Evolutionary conservation across 1,284 basidiomycete genomes (phyloP), one percentile per base, ranked within the genome.

Genomic region (Sanguinoderma infundibulare): DNA sequence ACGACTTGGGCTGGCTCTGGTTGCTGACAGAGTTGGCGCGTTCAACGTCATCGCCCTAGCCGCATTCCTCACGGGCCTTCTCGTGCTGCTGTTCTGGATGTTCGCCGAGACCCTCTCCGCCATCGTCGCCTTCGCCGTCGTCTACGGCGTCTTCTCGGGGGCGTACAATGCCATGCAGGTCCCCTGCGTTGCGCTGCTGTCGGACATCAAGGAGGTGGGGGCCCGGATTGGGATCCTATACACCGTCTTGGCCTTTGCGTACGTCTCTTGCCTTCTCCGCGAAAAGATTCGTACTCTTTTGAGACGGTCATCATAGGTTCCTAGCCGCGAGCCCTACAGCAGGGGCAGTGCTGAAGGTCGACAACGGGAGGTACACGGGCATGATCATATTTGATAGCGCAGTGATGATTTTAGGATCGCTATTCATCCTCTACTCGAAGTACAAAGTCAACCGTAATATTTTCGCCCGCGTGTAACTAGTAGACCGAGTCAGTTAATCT

Each of bases 291-390:
- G 9, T 40, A 26, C 14, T 6, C n/a, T 32, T 53, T 40, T 26
- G n/a, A 36, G 28, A 22, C 15, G 3, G 50, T 7, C 7, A 1
- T 3, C 15, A 12, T 63, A 89, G 87, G 26, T 81, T 87, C 0
- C 75, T 89, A 17, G 72, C 84, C 20, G 86, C 87, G 5, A 81
- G 82, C 1, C 87, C 87, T 2, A 76, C 79, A 6, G 87, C 84
- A 10, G 87, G 87, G 0, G 79, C 78, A 5, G 72, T 88, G 14
- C 72, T 87, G 15, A 71, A 77, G 36, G 71, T 58, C 10, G 72
- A 75, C 9, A 72, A 79, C n/a, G 83, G 82, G 2, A 74, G 74
- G 1, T 89, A 83, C 68, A 74, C 71, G 0, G 78, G 78, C 28
- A 79, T 86, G 75, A 85, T 86, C 57, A 69, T 79, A 7, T 81